A percentile compares a stretch with the other conserved stretches of the same genome.
Conservation (phyloP, 441 rosid species). For the Omphalea diandra region DNA sequence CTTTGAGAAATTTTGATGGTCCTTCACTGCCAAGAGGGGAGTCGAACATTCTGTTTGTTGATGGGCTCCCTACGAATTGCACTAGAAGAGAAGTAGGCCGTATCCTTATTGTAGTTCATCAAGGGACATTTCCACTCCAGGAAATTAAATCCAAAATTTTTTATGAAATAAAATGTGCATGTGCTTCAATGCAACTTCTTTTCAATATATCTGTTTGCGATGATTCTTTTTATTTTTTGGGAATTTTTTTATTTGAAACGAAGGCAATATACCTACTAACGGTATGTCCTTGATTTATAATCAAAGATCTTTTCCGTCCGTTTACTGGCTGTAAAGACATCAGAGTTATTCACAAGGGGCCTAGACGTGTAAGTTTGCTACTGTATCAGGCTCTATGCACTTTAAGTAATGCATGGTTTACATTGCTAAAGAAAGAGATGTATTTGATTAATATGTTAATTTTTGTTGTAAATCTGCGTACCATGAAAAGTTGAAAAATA, state of each 20-base stretch:
- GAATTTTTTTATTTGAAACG: neutral
- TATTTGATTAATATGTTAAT: too few relatives aligned
- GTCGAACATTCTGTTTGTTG: conserved; percentile 51
- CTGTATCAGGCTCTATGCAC: conserved; percentile 5
- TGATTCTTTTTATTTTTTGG: neutral
- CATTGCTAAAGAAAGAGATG: neutral
- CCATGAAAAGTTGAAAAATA: neutral
- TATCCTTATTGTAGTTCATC: conserved; percentile 41
- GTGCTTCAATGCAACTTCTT: neutral
- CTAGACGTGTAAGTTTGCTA: conserved; percentile 47
- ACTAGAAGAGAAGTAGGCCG: conserved; percentile 67
- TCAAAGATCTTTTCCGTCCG: conserved; percentile 57
- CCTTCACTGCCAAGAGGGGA: conserved; percentile 27
- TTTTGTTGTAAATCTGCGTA: neutral
- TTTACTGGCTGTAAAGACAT: conserved; percentile 58
- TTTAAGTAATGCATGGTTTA: conserved; percentile 4
- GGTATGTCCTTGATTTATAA: conserved; percentile 23
- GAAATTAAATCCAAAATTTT: neutral
- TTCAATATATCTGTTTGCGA: neutral
- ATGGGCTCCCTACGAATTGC: conserved; percentile 61
- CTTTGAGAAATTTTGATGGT: conserved; percentile 31
- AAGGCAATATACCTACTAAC: conserved; percentile 2
- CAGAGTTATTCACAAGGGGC: conserved; percentile 59
- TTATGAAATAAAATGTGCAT: neutral
- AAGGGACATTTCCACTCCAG: neutral